Evolutionary conservation across 2,329 filamentous ascomycete species (phyloP).

Genomic region (Diaporthe caulivora): DNA sequence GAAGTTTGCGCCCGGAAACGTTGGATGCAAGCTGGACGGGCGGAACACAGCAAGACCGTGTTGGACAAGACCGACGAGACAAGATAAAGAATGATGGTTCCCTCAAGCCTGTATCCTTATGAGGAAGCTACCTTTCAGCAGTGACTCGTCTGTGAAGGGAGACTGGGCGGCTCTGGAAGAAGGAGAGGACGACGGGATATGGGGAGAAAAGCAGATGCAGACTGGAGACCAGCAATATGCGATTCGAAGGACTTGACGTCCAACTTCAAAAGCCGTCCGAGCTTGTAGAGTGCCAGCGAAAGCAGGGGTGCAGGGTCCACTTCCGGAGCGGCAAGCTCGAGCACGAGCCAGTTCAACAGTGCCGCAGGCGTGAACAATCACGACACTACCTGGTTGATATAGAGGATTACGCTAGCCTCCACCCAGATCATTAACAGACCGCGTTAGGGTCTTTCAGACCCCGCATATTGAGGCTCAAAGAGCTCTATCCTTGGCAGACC

Average conservation of each 20-base stretch:
- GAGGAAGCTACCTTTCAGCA: not conserved
- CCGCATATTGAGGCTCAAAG: slow-evolving; percentile 23
- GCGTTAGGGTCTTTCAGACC: not conserved
- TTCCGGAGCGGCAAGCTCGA: not conserved
- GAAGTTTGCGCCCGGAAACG: slow-evolving; percentile 19
- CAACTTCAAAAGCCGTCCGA: slow-evolving; percentile 21
- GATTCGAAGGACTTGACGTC: slow-evolving; percentile 35
- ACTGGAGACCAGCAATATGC: slow-evolving; percentile 37
- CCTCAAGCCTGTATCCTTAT: not conserved
- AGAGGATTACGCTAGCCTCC: not conserved
- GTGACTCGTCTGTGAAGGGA: not conserved
- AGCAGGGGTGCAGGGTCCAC: slow-evolving; percentile 26
- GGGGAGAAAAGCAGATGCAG: slow-evolving; percentile 36
- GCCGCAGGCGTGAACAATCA: not conserved
- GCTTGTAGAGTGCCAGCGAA: not conserved
- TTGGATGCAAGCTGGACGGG: not conserved
- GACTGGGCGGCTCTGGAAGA: not conserved
- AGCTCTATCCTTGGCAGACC: slow-evolving; percentile 10
- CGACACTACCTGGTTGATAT: slow-evolving; percentile 1
- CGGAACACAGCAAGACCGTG: slow-evolving; percentile 13
- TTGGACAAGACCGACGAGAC: slow-evolving; percentile 7
- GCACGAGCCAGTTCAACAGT: not conserved
- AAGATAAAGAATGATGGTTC: slow-evolving; percentile 18
- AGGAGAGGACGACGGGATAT: not conserved
- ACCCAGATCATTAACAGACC: not conserved